Base-by-base conservation (phyloP, 2,329 filamentous ascomycete genomes). In the Cercospora nicotianae region DNA sequence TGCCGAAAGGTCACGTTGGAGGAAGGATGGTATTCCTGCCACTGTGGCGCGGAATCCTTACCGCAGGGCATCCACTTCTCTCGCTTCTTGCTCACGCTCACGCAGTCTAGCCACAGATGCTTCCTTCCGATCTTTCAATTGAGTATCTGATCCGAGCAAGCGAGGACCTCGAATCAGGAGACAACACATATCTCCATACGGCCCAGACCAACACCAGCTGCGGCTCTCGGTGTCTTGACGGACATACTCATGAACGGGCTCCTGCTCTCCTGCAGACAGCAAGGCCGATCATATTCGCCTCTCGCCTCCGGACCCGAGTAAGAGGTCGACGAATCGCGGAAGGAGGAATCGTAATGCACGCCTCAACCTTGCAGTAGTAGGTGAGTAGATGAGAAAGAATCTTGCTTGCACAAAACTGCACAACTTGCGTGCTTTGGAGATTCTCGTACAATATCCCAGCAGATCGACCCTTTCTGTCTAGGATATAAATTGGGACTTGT, bases 161-260 rank as follows among this genome's bases (percentile, higher is more conserved):
- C 20, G 48, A 53, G 20, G 48, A 8, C 42, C 42, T 10, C 8
- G 10, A 28, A 53, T 53, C 20, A 28, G 23, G 23, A 28, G 48
- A 28, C 20, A 5, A 26, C 6, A 53, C 5, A 12, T 9, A 13
- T 53, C 23, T n/a, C 48, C 48, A 53, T 53, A 30, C 48, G 48
- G 12, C 23, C 23, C 48, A 48, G 48, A 28, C 48, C 48, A n/a
- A n/a, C n/a, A 26, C 23, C 48, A 28, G 23, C 48, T 28, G 48
- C n/a, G 16, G 36, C 30, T 13, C 48, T 62, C 60, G 60, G 60
- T 31, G 60, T 30, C 12, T 42, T 51, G 60, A 62, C 60, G 60
- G 60, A n/a, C 58, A 26, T 26, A 60, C n/a, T 51, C 2, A 18
- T 5, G 20, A 39, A 13, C 13, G 5, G 36, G 0, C 16, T 39